Evolutionary conservation across 2,329 filamentous ascomycete species (phyloP).

Genomic region (Alternaria brassicae): DNA sequence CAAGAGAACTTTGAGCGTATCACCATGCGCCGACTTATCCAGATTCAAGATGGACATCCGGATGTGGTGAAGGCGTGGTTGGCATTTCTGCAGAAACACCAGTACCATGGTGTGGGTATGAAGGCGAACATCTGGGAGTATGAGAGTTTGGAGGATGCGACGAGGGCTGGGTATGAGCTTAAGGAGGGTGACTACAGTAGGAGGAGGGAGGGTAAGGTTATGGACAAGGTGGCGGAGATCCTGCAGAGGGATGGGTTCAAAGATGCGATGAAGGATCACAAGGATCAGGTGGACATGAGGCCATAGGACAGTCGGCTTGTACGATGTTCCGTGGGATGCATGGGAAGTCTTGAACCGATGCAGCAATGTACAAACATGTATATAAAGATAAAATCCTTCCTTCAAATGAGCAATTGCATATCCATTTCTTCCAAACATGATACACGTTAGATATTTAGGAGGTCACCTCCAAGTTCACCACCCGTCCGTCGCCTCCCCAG

Average conservation of each 20-base stretch:
- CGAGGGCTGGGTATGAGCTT: conserved; percentile 37
- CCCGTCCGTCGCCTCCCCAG: conserved; percentile 15
- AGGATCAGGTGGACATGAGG: conserved; percentile 33
- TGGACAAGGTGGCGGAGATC: conserved; percentile 49
- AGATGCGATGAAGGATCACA: conserved; percentile 41
- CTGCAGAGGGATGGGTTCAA: conserved; percentile 38
- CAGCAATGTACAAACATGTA: background rate
- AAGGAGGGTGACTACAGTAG: conserved; percentile 35
- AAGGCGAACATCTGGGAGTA: conserved; percentile 98
- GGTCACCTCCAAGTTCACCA: background rate
- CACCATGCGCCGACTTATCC: conserved; percentile 83
- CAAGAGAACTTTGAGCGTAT: conserved; percentile 98
- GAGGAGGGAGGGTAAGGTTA: conserved; percentile 41
- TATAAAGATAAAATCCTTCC: background rate
- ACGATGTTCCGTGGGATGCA: background rate
- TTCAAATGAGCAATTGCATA: background rate
- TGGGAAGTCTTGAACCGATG: background rate
- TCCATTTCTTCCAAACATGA: background rate
- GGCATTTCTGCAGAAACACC: conserved; percentile 88
- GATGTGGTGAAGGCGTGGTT: conserved; percentile 92
- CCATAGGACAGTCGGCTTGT: conserved; percentile 15
- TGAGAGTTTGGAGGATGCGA: conserved; percentile 63
- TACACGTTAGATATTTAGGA: background rate
- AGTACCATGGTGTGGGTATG: conserved; percentile 96
- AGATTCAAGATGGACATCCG: conserved; percentile 89